Conservation (phyloP, 345 rosid genomes). For the Melaleuca quinquenervia region DNA sequence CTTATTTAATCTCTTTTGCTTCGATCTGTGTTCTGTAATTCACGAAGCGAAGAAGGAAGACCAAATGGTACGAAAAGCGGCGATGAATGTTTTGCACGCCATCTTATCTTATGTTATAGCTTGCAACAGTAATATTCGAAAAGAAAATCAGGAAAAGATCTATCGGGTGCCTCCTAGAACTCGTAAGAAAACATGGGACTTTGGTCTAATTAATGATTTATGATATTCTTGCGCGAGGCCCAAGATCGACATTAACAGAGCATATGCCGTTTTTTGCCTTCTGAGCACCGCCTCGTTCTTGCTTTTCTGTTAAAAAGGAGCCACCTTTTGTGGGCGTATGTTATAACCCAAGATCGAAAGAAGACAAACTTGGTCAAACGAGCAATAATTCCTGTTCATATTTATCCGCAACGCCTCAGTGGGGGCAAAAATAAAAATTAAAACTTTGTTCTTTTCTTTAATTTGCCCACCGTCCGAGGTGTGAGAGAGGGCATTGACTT, state of each 20-base stretch:
- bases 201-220: background rate
- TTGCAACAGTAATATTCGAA: background rate
- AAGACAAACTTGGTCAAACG: background rate
- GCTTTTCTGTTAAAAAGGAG: background rate
- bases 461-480: background rate
- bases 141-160: background rate
- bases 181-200: background rate
- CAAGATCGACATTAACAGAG: background rate
- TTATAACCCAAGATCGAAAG: background rate
- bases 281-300: background rate
- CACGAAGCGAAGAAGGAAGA: background rate
- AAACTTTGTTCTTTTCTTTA: background rate
- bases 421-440: background rate
- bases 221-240: background rate
- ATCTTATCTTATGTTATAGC: background rate
- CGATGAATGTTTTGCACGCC: constrained; percentile 8
- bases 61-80: constrained; percentile 2
- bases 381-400: background rate
- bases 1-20: background rate
- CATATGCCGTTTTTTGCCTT: background rate
- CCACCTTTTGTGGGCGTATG: background rate
- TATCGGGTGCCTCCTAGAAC: background rate
- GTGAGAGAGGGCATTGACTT: background rate
- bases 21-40: background rate
- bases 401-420: background rate